These are phyloP conservation scores for Epichloe sp. DNA, from an alignment of 2,329 filamentous ascomycete genomes.

Conservation along the genomic window DNA sequence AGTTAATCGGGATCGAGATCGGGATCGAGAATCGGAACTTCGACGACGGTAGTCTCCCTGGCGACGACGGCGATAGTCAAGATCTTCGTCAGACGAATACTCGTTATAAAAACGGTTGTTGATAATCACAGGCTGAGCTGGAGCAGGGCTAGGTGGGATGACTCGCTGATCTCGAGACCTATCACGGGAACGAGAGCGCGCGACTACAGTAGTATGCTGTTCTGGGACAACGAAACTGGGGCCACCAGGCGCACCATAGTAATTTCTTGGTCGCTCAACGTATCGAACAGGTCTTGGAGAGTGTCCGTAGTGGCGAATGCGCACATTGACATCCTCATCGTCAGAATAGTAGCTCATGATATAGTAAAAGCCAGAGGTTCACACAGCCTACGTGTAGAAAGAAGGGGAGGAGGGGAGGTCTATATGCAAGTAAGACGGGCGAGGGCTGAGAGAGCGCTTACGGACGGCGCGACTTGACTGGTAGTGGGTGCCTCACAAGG, in stretches of 20 bases:
- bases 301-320: conserved; percentile 28
- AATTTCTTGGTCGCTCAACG: conserved; percentile 27
- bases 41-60: conserved; percentile 16
- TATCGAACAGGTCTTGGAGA: conserved; percentile 31
- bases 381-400: background rate
- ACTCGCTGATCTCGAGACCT: conserved; percentile 35
- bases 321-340: conserved; percentile 43
- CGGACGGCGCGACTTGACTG: background rate
- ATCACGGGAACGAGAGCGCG: conserved; percentile 24
- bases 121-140: conserved; percentile 40
- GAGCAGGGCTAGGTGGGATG: conserved; percentile 20
- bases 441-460: background rate
- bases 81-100: conserved; percentile 30
- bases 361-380: background rate
- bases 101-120: conserved; percentile 43
- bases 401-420: no score
- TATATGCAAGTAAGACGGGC: background rate
- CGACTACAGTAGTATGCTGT: conserved; percentile 30
- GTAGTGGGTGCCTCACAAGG: background rate
- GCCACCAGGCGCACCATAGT: conserved; percentile 27
- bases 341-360: conserved; percentile 30
- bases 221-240: conserved; percentile 32
- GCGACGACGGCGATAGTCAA: conserved; percentile 11
- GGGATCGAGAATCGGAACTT: conserved; percentile 15
- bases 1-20: conserved; percentile 19